Percentiles rank a stretch among this genome's conserved stretches.
phyloP scores from a whole-genome alignment of 2,329 filamentous ascomycete genomes.

The Apiospora arundinis region DNA sequence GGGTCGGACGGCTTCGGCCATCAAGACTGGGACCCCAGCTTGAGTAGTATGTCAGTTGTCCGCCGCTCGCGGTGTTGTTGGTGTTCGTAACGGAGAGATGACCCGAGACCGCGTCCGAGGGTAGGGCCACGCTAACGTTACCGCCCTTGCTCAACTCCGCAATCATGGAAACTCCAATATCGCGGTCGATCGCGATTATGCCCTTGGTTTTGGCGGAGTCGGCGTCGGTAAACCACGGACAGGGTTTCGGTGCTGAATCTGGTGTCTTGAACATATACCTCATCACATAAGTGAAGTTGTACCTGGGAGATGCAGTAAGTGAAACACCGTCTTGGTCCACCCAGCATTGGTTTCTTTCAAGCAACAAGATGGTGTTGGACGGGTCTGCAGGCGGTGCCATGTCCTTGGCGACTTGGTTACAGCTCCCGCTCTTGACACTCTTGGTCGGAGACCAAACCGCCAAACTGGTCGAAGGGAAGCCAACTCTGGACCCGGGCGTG shows the following conservation, averaged over 20 bases:
- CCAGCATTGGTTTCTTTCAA: not conserved
- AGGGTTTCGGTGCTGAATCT: not conserved
- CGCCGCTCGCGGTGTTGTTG: conserved; percentile 2
- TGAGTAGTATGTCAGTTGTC: conserved; percentile 4
- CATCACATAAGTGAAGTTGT: conserved; percentile 17
- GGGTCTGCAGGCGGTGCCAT: conserved; percentile 8
- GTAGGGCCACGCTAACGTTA: not conserved
- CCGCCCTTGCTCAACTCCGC: not conserved
- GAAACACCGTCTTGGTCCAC: not conserved
- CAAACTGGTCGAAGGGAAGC: not conserved
- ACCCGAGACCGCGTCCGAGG: not conserved
- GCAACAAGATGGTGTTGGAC: not conserved
- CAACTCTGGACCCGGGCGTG: not conserved
- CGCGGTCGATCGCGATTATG: not conserved
- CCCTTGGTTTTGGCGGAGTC: not conserved
- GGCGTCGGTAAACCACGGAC: not conserved
- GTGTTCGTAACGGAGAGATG: not conserved
- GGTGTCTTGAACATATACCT: not conserved
- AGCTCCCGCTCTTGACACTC: conserved; percentile 2
- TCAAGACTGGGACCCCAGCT: conserved; percentile 16
- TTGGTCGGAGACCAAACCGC: conserved; percentile 8
- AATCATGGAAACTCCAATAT: not conserved
- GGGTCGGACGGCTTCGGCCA: not conserved
- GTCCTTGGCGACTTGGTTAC: not conserved
- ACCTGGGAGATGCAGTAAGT: not conserved